A percentile compares a stretch with the other conserved stretches of the same genome.
phyloP scores from a whole-genome alignment of 257 asterid genomes.

The Capsicum baccatum region DNA sequence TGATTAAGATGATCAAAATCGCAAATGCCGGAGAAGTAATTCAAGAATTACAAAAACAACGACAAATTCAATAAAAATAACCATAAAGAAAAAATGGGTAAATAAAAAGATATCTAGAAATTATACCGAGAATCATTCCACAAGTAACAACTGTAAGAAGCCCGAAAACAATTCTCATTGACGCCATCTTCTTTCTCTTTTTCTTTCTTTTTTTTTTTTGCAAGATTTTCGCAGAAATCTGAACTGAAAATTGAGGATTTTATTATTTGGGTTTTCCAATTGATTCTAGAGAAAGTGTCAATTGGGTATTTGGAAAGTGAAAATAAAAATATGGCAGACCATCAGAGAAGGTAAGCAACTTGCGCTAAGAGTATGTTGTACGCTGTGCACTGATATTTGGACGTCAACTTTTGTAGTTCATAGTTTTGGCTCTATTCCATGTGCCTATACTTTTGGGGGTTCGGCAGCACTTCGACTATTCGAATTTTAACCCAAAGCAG shows the following conservation, averaged over 20 bases:
- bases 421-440: neutral
- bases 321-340: neutral
- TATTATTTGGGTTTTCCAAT: neutral
- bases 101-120: constrained; percentile 5
- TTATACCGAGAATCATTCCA: constrained; percentile 79
- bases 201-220: neutral
- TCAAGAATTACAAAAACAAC: neutral
- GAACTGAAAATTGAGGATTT: constrained; percentile 18
- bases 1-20: no score
- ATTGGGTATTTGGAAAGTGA: constrained; percentile 18
- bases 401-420: neutral
- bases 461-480: no score
- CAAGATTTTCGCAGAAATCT: neutral
- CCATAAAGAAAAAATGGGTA: neutral
- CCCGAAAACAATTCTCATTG: constrained; percentile 59
- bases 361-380: neutral
- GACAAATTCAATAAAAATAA: neutral
- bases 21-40: no score
- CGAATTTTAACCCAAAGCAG: no score
- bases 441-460: neutral
- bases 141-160: constrained; percentile 70
- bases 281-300: neutral
- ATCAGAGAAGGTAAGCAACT: neutral
- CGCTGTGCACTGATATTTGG: neutral
- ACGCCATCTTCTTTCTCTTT: constrained; percentile 26